Evolutionary conservation across 2,329 filamentous ascomycete genomes (phyloP).

Genomic region (Fusarium mangiferae): DNA sequence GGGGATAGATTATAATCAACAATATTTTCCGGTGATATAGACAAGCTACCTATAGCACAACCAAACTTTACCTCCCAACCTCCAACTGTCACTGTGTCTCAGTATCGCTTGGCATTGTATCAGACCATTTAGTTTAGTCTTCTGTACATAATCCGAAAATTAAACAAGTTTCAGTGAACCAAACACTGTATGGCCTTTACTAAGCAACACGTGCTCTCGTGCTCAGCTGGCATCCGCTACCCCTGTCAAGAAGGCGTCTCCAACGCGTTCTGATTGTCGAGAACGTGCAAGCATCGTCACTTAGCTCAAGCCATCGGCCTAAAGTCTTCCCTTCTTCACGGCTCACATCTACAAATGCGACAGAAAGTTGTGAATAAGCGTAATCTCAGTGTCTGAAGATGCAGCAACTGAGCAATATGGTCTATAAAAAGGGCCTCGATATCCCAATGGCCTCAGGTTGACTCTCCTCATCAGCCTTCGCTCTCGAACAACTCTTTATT

Average conservation of each 20-base stretch:
- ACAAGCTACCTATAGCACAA: constrained; percentile 12
- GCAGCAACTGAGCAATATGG: background rate
- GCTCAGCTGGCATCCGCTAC: constrained; percentile 23
- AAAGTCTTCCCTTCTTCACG: constrained; percentile 28
- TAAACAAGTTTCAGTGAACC: background rate
- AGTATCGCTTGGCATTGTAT: background rate
- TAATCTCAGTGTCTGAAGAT: background rate
- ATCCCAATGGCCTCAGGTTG: background rate
- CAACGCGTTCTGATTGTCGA: constrained; percentile 35
- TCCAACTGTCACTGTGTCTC: background rate
- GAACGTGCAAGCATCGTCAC: constrained; percentile 31
- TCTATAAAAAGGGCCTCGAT: constrained; percentile 30
- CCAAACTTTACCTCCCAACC: background rate
- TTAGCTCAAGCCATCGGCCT: constrained; percentile 35
- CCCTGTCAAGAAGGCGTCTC: constrained; percentile 18
- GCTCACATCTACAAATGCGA: background rate
- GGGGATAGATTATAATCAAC: background rate
- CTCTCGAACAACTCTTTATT: background rate
- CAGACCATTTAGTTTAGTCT: background rate
- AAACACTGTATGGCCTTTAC: constrained; percentile 11
- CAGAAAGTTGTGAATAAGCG: background rate
- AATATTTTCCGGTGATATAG: constrained; percentile 21
- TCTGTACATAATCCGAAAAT: background rate
- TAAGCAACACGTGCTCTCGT: constrained; percentile 34
- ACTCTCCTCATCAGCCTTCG: background rate